Evolutionary conservation across 495 filamentous ascomycete genomes (phyloP).

Genomic region (Parathielavia appendiculata): DNA sequence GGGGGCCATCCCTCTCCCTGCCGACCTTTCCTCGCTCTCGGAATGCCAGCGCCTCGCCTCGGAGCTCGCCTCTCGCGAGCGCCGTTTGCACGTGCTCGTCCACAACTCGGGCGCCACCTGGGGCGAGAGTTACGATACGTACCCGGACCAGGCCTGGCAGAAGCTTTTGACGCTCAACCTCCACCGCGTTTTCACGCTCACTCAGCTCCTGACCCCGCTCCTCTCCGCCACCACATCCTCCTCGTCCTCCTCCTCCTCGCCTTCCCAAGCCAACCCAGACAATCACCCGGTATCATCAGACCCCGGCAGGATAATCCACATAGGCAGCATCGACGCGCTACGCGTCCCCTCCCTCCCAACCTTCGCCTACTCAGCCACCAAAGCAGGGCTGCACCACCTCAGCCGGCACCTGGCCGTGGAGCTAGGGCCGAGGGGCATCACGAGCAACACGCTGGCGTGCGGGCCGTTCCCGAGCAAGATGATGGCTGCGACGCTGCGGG

Average conservation of each 20-base stretch:
- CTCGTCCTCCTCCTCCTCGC: too few species aligned
- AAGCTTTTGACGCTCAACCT: constrained; percentile 76
- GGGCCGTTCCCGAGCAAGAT: constrained; percentile 80
- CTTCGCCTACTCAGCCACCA: constrained; percentile 69
- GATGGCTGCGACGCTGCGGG: constrained; percentile 67
- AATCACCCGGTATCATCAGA: constrained; percentile 30
- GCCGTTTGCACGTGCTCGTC: constrained; percentile 65
- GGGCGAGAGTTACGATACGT: constrained; percentile 64
- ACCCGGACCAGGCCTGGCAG: constrained; percentile 67
- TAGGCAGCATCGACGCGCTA: constrained; percentile 70
- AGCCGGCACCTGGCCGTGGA: constrained; percentile 65
- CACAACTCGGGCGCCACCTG: constrained; percentile 82
- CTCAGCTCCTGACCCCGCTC: constrained; percentile 65
- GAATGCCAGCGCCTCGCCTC: constrained; percentile 60
- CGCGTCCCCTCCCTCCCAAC: constrained; percentile 66
- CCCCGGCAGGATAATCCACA: constrained; percentile 67
- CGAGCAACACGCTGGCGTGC: constrained; percentile 55
- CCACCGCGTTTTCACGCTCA: constrained; percentile 73
- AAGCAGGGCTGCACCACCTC: constrained; percentile 73
- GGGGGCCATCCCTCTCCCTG: constrained; percentile 35
- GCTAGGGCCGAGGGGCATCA: constrained; percentile 64
- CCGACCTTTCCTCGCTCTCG: constrained; percentile 33
- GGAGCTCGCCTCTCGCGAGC: constrained; percentile 56
- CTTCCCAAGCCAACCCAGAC: too few species aligned
- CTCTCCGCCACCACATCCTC: constrained; percentile 47